These are phyloP conservation scores for Rhododendron ferrugineum DNA, from an alignment of 148 eudicot species.

Conservation along the genomic window DNA sequence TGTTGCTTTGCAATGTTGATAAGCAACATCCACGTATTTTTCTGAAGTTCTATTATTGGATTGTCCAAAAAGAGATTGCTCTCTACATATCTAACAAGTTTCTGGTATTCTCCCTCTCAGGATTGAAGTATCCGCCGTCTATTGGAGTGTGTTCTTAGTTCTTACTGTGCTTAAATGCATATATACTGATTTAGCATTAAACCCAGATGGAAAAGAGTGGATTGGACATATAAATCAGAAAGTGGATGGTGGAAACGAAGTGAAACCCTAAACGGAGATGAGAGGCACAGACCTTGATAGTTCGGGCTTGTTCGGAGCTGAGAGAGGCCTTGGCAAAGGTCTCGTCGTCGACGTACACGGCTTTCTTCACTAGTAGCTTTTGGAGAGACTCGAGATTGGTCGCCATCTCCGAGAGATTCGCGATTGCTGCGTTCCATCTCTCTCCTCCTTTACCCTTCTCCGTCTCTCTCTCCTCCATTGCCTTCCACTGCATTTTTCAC, in stretches of 20 bases:
- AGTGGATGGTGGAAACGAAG: not conserved
- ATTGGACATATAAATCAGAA: not conserved
- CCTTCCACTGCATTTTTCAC: not conserved
- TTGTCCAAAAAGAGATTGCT: not conserved
- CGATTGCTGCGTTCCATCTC: constrained; percentile 78
- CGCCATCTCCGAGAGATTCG: constrained; percentile 69
- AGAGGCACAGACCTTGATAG: constrained; percentile 62
- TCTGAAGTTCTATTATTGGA: not conserved
- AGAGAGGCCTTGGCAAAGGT: constrained; percentile 79
- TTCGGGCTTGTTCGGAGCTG: constrained; percentile 73
- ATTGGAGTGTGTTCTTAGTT: no score
- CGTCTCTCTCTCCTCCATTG: constrained; percentile 40
- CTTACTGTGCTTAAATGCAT: not conserved
- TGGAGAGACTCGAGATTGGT: constrained; percentile 70
- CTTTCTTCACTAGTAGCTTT: constrained; percentile 67
- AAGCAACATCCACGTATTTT: not conserved
- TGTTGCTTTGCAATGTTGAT: not conserved
- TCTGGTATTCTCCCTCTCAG: not conserved
- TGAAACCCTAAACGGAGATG: not conserved
- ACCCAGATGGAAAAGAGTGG: not conserved
- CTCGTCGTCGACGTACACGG: constrained; percentile 78
- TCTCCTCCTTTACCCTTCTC: constrained; percentile 47
- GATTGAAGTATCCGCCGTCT: not conserved
- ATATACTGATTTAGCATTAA: not conserved
- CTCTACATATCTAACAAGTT: not conserved